Evolutionary conservation across 768 basidiomycete genomes (phyloP).

Genomic region (Gelatoporia subvermispora): DNA sequence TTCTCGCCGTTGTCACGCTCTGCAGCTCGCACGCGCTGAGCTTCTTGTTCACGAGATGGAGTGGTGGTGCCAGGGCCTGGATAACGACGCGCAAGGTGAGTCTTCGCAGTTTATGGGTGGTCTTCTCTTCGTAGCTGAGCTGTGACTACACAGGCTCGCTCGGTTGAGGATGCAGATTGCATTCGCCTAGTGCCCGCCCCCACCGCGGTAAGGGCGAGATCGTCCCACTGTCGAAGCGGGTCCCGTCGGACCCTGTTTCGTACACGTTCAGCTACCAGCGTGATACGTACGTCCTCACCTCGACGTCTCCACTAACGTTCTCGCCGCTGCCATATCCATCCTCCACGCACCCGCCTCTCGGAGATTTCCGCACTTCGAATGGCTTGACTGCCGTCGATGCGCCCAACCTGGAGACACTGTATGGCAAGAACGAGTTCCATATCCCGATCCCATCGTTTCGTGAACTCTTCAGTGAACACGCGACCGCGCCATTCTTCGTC

Average conservation of each 20-base stretch:
- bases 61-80: slow-evolving; percentile 67
- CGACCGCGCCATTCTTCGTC: slow-evolving; percentile 98
- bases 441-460: slow-evolving; percentile 95
- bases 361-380: slow-evolving; percentile 55
- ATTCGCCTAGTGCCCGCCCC: slow-evolving; percentile 75
- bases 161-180: slow-evolving; percentile 69
- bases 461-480: slow-evolving; percentile 91
- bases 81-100: slow-evolving; percentile 74
- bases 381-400: slow-evolving; percentile 48
- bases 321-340: slow-evolving; percentile 85
- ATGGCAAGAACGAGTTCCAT: slow-evolving; percentile 92
- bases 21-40: slow-evolving; percentile 88
- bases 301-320: slow-evolving; percentile 58
- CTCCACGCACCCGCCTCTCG: slow-evolving; percentile 61
- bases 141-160: slow-evolving; percentile 41
- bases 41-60: slow-evolving; percentile 91
- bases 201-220: slow-evolving; percentile 91
- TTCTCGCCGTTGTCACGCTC: slow-evolving; percentile 82
- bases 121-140: background rate
- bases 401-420: slow-evolving; percentile 54
- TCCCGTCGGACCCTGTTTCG: slow-evolving; percentile 47
- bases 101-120: background rate
- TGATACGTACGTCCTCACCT: slow-evolving; percentile 79
- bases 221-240: slow-evolving; percentile 65
- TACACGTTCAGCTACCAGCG: slow-evolving; percentile 94